Conservation (phyloP, 169 alveolate species). For the Babesia bigemina region DNA sequence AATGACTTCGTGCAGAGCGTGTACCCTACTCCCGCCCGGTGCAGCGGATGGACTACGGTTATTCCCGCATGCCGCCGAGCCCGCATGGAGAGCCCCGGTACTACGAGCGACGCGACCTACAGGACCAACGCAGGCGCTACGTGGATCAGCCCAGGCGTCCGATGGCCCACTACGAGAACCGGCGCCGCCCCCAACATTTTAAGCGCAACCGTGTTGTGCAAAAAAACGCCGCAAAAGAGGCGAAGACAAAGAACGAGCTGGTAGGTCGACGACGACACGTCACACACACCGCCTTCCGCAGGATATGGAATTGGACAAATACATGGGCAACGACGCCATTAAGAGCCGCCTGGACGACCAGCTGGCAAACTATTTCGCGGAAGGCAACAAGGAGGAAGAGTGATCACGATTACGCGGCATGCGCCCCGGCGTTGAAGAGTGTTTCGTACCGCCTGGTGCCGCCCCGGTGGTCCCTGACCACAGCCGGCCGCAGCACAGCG, state of each 20-base stretch:
- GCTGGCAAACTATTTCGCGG: slow-evolving; percentile 58
- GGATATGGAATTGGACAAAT: slow-evolving; percentile 70
- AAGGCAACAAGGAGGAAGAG: slow-evolving; percentile 19
- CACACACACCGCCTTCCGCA: slow-evolving; percentile 7
- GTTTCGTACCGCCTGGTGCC: slow-evolving; percentile 26
- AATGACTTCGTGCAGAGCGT: slow-evolving; percentile 6
- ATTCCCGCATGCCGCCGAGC: slow-evolving; percentile 12
- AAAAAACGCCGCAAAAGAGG: slow-evolving; percentile 33
- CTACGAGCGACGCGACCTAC: slow-evolving; percentile 6
- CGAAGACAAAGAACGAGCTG: slow-evolving; percentile 51
- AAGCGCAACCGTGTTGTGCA: slow-evolving; percentile 21
- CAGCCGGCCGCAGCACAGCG: not conserved
- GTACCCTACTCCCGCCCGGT: not conserved
- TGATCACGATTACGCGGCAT: not conserved
- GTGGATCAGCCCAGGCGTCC: not conserved
- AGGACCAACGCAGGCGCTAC: not conserved
- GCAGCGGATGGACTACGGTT: not conserved
- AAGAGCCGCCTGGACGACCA: slow-evolving; percentile 59
- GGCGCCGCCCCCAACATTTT: not conserved
- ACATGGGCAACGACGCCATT: slow-evolving; percentile 67
- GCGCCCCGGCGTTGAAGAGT: slow-evolving; percentile 7
- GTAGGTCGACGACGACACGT: slow-evolving; percentile 12
- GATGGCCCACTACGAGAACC: not conserved
- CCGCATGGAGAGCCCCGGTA: slow-evolving; percentile 7
- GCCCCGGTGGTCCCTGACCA: slow-evolving; percentile 47